phyloP scores from a whole-genome alignment of 2,329 filamentous ascomycete species.

The Elsinoe arachidis region DNA sequence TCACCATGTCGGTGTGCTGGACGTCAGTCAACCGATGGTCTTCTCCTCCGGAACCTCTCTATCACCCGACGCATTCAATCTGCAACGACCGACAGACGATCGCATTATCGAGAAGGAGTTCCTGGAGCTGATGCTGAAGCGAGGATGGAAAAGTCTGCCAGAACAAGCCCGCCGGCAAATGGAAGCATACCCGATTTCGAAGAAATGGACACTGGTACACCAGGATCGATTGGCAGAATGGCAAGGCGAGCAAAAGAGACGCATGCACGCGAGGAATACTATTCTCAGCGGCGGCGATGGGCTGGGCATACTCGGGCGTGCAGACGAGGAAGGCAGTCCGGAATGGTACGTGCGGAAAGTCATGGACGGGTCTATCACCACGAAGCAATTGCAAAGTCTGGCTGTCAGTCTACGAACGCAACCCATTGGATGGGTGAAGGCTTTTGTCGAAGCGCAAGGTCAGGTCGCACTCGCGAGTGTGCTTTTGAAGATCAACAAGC shows the following conservation, averaged over 20 bases:
- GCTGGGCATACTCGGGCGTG: constrained; percentile 62
- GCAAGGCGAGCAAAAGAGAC: constrained; percentile 87
- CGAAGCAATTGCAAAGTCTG: constrained; percentile 84
- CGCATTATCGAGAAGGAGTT: constrained; percentile 85
- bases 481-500: constrained; percentile 85
- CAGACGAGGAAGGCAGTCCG: constrained; percentile 89
- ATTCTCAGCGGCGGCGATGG: constrained; percentile 55
- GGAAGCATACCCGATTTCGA: constrained; percentile 85
- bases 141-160: constrained; percentile 93
- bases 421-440: constrained; percentile 92
- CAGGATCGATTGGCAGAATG: constrained; percentile 89
- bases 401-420: constrained; percentile 93
- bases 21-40: constrained; percentile 36
- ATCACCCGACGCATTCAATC: constrained; percentile 47
- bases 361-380: constrained; percentile 88
- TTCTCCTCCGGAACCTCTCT: constrained; percentile 43
- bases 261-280: constrained; percentile 62
- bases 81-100: constrained; percentile 70
- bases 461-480: constrained; percentile 93
- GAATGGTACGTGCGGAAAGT: constrained; percentile 98
- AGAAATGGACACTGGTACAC: constrained; percentile 96
- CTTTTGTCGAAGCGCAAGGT: constrained; percentile 94
- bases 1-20: constrained; percentile 30
- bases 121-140: constrained; percentile 87
- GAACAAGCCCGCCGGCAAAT: constrained; percentile 93